phyloP scores from a whole-genome alignment of 352 stramenopile genomes.

The Phytophthora megakarya region DNA sequence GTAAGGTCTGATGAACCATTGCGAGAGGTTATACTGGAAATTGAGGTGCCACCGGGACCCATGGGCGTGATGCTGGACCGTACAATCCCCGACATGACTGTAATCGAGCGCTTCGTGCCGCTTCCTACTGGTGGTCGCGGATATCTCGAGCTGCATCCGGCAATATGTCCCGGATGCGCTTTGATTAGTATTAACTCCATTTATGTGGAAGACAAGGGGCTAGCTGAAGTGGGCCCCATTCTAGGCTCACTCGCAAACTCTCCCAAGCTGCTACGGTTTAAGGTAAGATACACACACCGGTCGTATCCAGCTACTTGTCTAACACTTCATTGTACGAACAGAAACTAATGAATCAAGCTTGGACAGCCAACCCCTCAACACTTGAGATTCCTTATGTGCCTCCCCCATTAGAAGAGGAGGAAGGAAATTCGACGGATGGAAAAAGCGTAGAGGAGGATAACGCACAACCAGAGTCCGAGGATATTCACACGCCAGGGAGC shows the following conservation, averaged over 20 bases:
- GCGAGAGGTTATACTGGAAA: slow-evolving; percentile 82
- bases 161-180: slow-evolving; percentile 76
- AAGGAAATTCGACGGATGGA: slow-evolving; percentile 23
- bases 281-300: slow-evolving; percentile 7
- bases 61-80: slow-evolving; percentile 86
- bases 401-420: slow-evolving; percentile 53
- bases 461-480: slow-evolving; percentile 28
- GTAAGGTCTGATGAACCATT: slow-evolving; percentile 49
- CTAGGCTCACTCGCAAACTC: slow-evolving; percentile 57
- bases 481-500: slow-evolving; percentile 21
- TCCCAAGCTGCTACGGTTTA: slow-evolving; percentile 81
- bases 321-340: background rate
- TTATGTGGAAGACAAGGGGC: slow-evolving; percentile 70
- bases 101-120: slow-evolving; percentile 79
- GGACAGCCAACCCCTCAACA: slow-evolving; percentile 74
- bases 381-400: slow-evolving; percentile 74
- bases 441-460: slow-evolving; percentile 25
- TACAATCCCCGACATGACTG: slow-evolving; percentile 76
- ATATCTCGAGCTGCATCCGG: slow-evolving; percentile 81
- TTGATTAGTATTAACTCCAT: slow-evolving; percentile 83
- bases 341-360: slow-evolving; percentile 78
- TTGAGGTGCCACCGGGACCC: slow-evolving; percentile 75
- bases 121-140: slow-evolving; percentile 70
- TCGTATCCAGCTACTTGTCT: background rate
- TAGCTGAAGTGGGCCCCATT: slow-evolving; percentile 75